Conservation (phyloP, 2,329 filamentous ascomycete genomes). For the Thermomyces lanuginosus region DNA sequence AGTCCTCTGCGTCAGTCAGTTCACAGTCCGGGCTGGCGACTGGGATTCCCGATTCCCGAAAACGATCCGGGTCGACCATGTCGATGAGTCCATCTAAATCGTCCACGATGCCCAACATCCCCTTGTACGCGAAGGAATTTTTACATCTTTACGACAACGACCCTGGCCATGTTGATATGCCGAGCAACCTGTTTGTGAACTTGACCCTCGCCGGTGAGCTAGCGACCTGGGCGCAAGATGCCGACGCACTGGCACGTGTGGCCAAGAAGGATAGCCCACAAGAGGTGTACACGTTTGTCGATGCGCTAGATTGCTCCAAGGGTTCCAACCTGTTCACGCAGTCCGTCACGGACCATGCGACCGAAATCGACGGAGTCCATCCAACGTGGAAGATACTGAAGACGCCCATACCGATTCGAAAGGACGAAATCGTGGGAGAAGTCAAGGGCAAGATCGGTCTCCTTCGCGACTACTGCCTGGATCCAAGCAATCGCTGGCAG, state of each 20-base stretch:
- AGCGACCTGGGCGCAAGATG: constrained; percentile 62
- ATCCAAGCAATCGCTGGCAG: constrained; percentile 50
- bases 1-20: constrained; percentile 57
- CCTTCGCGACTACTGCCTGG: constrained; percentile 54
- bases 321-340: constrained; percentile 38
- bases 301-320: constrained; percentile 38
- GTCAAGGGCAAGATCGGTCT: constrained; percentile 64
- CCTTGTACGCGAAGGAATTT: constrained; percentile 59
- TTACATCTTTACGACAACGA: constrained; percentile 55
- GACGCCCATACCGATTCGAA: constrained; percentile 35
- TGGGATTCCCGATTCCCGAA: constrained; percentile 45
- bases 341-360: constrained; percentile 33
- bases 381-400: constrained; percentile 51
- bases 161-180: constrained; percentile 39
- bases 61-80: constrained; percentile 42
- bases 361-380: constrained; percentile 38
- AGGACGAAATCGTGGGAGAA: constrained; percentile 47
- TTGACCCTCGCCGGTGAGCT: constrained; percentile 59
- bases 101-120: constrained; percentile 41
- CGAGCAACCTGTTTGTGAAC: constrained; percentile 63
- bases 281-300: constrained; percentile 54
- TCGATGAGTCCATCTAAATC: constrained; percentile 58
- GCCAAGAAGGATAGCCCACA: constrained; percentile 45
- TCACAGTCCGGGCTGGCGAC: constrained; percentile 51
- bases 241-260: constrained; percentile 49